A percentile compares a stretch with the other conserved stretches of the same genome.
Evolutionary conservation across 108 stramenopile genomes (phyloP).

Genomic region (Cyclotella baltica): DNA sequence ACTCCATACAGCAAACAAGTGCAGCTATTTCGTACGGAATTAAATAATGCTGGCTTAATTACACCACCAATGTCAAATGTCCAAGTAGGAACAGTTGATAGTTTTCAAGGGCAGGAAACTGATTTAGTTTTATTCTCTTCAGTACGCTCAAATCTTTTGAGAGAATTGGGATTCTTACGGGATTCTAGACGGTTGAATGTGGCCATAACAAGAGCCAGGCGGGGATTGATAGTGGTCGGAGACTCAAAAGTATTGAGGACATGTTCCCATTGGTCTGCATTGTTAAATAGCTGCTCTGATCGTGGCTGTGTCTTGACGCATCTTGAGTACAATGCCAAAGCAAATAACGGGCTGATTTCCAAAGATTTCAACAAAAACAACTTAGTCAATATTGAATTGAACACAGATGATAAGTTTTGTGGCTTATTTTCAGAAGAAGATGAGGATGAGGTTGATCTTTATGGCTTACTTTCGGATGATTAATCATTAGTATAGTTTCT

Average conservation of each 20-base stretch:
- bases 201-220: slow-evolving; percentile 84
- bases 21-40: slow-evolving; percentile 51
- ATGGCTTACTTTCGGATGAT: background rate
- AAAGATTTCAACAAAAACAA: background rate
- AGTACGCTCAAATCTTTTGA: slow-evolving; percentile 60
- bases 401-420: slow-evolving; percentile 42
- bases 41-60: slow-evolving; percentile 30
- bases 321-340: slow-evolving; percentile 24
- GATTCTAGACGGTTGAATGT: slow-evolving; percentile 86
- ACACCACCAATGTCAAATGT: slow-evolving; percentile 30
- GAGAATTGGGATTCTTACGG: slow-evolving; percentile 82
- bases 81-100: slow-evolving; percentile 76
- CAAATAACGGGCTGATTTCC: background rate
- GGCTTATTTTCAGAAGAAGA: slow-evolving; percentile 25
- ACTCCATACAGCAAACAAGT: slow-evolving; percentile 75
- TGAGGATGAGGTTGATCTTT: slow-evolving; percentile 1
- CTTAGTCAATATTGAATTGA: slow-evolving; percentile 19
- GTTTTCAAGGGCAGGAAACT: slow-evolving; percentile 80
- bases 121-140: slow-evolving; percentile 76
- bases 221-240: slow-evolving; percentile 70
- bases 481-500: no score
- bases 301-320: slow-evolving; percentile 46
- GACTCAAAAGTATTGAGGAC: slow-evolving; percentile 52
- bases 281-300: slow-evolving; percentile 54
- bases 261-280: slow-evolving; percentile 69